These are phyloP conservation scores for Trametes maxima DNA, from an alignment of 768 basidiomycete genomes.

Conservation along the genomic window DNA sequence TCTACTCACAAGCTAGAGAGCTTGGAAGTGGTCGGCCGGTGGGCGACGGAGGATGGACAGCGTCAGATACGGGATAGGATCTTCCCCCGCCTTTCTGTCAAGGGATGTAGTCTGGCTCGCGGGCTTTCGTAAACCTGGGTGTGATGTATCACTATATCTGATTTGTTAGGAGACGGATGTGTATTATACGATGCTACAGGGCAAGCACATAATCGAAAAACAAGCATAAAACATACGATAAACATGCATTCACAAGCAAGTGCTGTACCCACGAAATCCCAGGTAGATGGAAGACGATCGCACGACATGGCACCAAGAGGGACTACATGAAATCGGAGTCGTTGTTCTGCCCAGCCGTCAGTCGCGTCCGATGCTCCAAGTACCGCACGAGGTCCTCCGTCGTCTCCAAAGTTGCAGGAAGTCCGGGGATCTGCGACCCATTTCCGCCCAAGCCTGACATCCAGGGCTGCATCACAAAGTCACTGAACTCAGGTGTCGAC, in stretches of 20 bases:
- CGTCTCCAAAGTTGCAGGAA: slow-evolving; percentile 25
- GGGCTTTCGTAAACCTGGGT: too few relatives aligned
- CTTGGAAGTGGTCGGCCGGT: too few relatives aligned
- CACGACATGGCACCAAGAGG: neutral
- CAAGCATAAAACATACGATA: neutral
- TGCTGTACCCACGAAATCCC: slow-evolving; percentile 1
- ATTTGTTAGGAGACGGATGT: too few relatives aligned
- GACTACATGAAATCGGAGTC: slow-evolving; percentile 25
- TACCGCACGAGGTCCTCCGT: slow-evolving; percentile 29
- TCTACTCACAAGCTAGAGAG: too few relatives aligned
- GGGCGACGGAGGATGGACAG: too few relatives aligned
- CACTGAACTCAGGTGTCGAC: slow-evolving; percentile 21
- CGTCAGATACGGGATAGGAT: too few relatives aligned
- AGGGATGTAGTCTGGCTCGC: too few relatives aligned
- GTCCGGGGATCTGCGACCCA: neutral
- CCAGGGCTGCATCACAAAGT: slow-evolving; percentile 22
- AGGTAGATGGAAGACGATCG: slow-evolving; percentile 5
- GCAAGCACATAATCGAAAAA: slow-evolving; percentile 4
- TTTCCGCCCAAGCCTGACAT: neutral
- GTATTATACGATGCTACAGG: too few relatives aligned
- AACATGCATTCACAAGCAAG: neutral
- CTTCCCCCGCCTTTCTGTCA: too few relatives aligned
- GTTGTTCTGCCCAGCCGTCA: slow-evolving; percentile 20
- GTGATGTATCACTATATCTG: too few relatives aligned
- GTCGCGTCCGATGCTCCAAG: slow-evolving; percentile 28